These are phyloP conservation scores for Tephrocybe rancida DNA, from an alignment of 768 basidiomycete species.

Conservation along the genomic window DNA sequence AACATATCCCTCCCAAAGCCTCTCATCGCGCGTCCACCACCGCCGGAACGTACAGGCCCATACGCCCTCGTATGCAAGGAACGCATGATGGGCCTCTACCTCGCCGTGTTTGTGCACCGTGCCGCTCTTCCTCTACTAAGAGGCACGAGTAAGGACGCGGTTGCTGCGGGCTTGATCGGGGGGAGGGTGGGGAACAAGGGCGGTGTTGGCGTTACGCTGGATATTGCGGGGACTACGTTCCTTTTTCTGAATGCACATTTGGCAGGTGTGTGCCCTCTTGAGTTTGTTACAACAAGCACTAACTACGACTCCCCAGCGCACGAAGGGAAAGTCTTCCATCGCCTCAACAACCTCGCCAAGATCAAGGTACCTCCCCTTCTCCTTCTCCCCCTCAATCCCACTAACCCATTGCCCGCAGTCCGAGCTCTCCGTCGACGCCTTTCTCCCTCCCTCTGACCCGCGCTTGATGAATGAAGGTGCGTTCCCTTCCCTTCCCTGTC, in stretches of 20 bases:
- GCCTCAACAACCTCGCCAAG: slow-evolving; percentile 86
- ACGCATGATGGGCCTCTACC: slow-evolving; percentile 87
- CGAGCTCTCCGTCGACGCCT: slow-evolving; percentile 81
- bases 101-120: slow-evolving; percentile 74
- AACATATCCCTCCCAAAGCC: slow-evolving; percentile 45
- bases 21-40: slow-evolving; percentile 38
- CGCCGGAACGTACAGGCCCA: slow-evolving; percentile 57
- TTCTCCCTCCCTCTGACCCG: slow-evolving; percentile 64
- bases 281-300: neutral
- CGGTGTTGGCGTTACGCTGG: slow-evolving; percentile 87
- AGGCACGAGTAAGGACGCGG: slow-evolving; percentile 81
- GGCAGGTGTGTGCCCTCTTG: slow-evolving; percentile 53
- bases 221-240: slow-evolving; percentile 79
- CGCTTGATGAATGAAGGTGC: slow-evolving; percentile 73
- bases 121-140: slow-evolving; percentile 65
- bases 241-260: slow-evolving; percentile 92
- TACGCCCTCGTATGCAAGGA: slow-evolving; percentile 89
- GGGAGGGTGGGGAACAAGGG: slow-evolving; percentile 94
- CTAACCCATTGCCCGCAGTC: slow-evolving; percentile 38
- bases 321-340: slow-evolving; percentile 71
- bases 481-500: neutral
- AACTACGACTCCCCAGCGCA: slow-evolving; percentile 54
- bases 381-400: neutral
- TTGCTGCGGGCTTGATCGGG: slow-evolving; percentile 88
- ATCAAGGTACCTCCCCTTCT: slow-evolving; percentile 65